Percentiles rank a stretch among this genome's conserved stretches.
phyloP scores from a whole-genome alignment of 805 yeast genomes.

The Candida silvicultrix region DNA sequence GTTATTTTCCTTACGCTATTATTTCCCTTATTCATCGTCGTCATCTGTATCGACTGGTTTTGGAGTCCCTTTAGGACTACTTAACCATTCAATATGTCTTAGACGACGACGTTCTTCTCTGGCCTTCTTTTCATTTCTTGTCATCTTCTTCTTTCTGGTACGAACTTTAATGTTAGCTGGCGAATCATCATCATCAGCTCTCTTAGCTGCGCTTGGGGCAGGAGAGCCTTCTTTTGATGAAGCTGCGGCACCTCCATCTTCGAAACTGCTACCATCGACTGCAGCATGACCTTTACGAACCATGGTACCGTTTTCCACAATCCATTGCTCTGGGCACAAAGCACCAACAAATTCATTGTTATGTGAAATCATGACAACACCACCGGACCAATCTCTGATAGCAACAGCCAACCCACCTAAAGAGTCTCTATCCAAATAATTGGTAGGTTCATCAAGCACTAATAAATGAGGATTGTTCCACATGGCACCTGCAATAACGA shows the following conservation, averaged over 20 bases:
- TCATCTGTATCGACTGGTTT: constrained; percentile 91
- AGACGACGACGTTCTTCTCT: constrained; percentile 92
- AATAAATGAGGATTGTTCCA: constrained; percentile 98
- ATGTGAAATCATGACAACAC: constrained; percentile 98
- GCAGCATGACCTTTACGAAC: constrained; percentile 75
- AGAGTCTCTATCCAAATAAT: constrained; percentile 96
- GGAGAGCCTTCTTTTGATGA: constrained; percentile 43
- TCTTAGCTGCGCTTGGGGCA: constrained; percentile 35
- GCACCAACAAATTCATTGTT: constrained; percentile 97
- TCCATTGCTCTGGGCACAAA: constrained; percentile 97
- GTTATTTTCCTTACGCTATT: background rate
- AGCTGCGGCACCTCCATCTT: constrained; percentile 59
- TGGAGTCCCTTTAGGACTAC: constrained; percentile 97
- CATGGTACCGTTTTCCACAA: constrained; percentile 86
- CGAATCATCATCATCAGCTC: constrained; percentile 69
- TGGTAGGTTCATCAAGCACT: constrained; percentile 97
- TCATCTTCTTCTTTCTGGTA: constrained; percentile 91
- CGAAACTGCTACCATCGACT: constrained; percentile 75
- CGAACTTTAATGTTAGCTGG: constrained; percentile 95
- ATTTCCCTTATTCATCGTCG: constrained; percentile 50
- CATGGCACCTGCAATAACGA: constrained; percentile 99
- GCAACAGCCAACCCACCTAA: constrained; percentile 97
- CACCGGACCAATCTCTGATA: constrained; percentile 96
- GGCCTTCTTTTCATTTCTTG: constrained; percentile 90
- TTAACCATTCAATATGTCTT: constrained; percentile 91